These are phyloP conservation scores for Tricladium varicosporioides DNA, from an alignment of 2,329 filamentous ascomycete species.

Conservation along the genomic window DNA sequence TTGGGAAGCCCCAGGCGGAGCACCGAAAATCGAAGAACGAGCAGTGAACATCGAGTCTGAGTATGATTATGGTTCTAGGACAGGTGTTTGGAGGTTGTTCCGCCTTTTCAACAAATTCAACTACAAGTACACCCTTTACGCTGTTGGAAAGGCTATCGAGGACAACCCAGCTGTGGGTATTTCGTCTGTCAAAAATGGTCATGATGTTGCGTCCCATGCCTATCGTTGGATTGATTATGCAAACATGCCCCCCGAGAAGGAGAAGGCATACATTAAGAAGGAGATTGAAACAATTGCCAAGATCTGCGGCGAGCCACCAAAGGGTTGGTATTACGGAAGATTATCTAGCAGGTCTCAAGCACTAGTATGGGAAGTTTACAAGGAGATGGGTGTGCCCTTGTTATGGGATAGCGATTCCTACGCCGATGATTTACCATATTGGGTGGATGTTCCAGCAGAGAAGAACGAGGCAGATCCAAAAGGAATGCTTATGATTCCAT, in stretches of 20 bases:
- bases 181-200: conserved; percentile 39
- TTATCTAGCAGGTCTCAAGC: conserved; percentile 41
- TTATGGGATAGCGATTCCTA: conserved; percentile 51
- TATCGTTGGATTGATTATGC: conserved; percentile 44
- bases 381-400: conserved; percentile 50
- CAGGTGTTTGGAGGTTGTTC: conserved; percentile 40
- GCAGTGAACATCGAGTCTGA: conserved; percentile 33
- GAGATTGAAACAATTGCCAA: conserved; percentile 36
- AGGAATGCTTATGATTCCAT: conserved; percentile 53
- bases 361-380: conserved; percentile 47
- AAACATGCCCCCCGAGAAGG: conserved; percentile 37
- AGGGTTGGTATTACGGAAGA: conserved; percentile 37
- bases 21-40: conserved; percentile 23
- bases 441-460: conserved; percentile 52
- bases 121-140: conserved; percentile 43
- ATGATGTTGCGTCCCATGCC: conserved; percentile 42
- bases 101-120: conserved; percentile 41
- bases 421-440: conserved; percentile 55
- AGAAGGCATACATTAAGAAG: conserved; percentile 40
- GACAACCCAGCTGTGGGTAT: conserved; percentile 40
- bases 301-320: conserved; percentile 34
- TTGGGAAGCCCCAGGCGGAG: conserved; percentile 23
- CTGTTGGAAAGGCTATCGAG: conserved; percentile 40
- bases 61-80: conserved; percentile 38
- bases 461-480: conserved; percentile 38